These are phyloP conservation scores for Pseudisothecium myosuroides DNA, from an alignment of 225 moss, liverwort and hornwort species.

Conservation along the genomic window DNA sequence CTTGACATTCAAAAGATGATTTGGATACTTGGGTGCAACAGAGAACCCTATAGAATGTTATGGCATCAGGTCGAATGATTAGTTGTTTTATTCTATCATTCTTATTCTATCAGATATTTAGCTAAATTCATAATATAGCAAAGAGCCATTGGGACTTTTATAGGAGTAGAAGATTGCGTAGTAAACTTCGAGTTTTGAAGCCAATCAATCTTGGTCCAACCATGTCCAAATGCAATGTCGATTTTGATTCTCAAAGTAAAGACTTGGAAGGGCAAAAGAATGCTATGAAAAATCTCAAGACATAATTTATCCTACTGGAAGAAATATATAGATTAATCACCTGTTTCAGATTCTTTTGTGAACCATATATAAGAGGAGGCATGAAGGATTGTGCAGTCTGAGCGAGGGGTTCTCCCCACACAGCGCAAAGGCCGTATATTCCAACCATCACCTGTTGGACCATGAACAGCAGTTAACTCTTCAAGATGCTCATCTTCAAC, in stretches of 20 bases:
- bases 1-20: not conserved
- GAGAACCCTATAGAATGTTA: not conserved
- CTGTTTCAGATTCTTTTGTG: slow-evolving; percentile 69
- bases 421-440: slow-evolving; percentile 67
- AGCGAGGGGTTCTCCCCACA: slow-evolving; percentile 77
- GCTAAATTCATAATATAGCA: not conserved
- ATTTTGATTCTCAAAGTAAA: not conserved
- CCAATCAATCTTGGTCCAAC: not conserved
- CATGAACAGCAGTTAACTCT: not conserved
- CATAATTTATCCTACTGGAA: not conserved
- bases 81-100: not conserved
- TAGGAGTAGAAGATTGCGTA: not conserved
- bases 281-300: not conserved
- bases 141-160: not conserved
- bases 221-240: not conserved
- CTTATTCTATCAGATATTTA: not conserved
- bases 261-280: not conserved
- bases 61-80: not conserved
- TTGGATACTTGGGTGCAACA: not conserved
- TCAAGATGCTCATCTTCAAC: not conserved
- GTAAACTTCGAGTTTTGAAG: not conserved
- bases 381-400: slow-evolving; percentile 94
- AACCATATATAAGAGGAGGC: slow-evolving; percentile 75
- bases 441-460: slow-evolving; percentile 76
- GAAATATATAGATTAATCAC: not conserved